These are phyloP conservation scores for Fusarium multiceps DNA, from an alignment of 2,329 filamentous ascomycete genomes.

Conservation along the genomic window DNA sequence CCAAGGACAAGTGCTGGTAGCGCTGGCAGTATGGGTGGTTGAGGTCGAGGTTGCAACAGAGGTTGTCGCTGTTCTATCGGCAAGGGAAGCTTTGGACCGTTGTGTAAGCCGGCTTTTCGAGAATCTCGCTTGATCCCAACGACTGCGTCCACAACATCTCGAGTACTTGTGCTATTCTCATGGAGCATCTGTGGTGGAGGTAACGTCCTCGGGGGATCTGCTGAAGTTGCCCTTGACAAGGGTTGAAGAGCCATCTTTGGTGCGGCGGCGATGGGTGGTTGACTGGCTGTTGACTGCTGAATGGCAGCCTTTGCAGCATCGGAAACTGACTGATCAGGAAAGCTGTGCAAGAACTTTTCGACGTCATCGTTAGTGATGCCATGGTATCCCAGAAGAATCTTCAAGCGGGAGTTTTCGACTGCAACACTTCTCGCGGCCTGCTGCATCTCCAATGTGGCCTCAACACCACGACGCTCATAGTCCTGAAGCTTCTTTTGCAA, in stretches of 20 bases:
- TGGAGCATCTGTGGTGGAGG: constrained; percentile 16
- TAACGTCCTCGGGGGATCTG: constrained; percentile 30
- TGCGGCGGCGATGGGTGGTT: constrained; percentile 9
- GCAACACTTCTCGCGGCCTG: constrained; percentile 62
- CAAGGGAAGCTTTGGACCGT: constrained; percentile 14
- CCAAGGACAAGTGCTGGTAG: constrained; percentile 44
- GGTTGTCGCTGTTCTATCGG: constrained; percentile 38
- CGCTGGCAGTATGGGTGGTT: constrained; percentile 29
- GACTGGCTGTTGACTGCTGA: constrained; percentile 25
- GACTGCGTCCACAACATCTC: constrained; percentile 44
- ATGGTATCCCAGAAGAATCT: constrained; percentile 55
- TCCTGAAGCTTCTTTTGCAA: constrained; percentile 60
- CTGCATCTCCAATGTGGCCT: constrained; percentile 66
- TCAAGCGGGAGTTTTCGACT: constrained; percentile 60
- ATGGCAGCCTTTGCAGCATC: constrained; percentile 46
- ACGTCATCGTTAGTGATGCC: constrained; percentile 55
- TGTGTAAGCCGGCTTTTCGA: constrained; percentile 20
- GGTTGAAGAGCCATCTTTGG: constrained; percentile 40
- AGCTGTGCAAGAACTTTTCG: constrained; percentile 54
- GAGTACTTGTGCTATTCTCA: constrained; percentile 40
- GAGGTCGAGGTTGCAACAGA: constrained; percentile 40
- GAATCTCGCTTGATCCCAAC: constrained; percentile 44
- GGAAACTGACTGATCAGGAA: constrained; percentile 48
- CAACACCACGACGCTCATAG: constrained; percentile 60
- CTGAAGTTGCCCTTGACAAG: constrained; percentile 35